phyloP scores from a whole-genome alignment of 768 basidiomycete genomes.

The Rhodosporidiobolus odoratus region DNA sequence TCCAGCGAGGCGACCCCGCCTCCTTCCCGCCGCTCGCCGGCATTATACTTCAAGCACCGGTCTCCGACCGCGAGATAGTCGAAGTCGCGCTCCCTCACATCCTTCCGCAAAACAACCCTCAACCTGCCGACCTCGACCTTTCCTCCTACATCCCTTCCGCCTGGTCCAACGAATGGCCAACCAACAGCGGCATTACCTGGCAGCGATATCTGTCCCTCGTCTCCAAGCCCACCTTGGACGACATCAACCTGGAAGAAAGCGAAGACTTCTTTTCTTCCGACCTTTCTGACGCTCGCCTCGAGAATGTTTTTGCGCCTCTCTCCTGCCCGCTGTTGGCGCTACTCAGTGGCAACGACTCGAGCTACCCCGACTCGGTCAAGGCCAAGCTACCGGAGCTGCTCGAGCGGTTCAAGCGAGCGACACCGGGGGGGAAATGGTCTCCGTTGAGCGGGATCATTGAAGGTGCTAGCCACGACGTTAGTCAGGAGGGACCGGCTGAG shows the following conservation, averaged over 20 bases:
- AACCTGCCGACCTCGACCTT: background rate
- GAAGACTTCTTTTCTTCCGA: conserved; percentile 16
- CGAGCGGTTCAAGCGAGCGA: background rate
- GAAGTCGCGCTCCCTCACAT: background rate
- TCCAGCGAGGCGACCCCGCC: background rate
- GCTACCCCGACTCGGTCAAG: background rate
- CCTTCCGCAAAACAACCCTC: background rate
- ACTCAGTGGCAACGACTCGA: background rate
- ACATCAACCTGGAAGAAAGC: background rate
- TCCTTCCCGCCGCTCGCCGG: background rate
- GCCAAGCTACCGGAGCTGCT: background rate
- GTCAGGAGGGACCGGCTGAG: background rate
- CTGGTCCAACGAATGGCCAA: background rate
- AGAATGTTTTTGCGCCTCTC: background rate
- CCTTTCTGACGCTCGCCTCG: background rate
- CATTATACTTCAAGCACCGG: conserved; percentile 8
- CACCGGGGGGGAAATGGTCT: background rate
- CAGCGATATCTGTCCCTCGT: background rate
- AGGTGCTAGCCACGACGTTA: background rate
- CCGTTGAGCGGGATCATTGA: background rate
- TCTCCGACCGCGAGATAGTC: conserved; percentile 1
- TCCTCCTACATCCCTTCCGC: background rate
- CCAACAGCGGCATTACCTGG: background rate
- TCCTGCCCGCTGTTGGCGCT: background rate
- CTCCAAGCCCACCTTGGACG: background rate